A percentile compares a stretch with the other conserved stretches of the same genome.
Conservation (phyloP, 2,329 filamentous ascomycete species). For the Blumeria hordei region DNA sequence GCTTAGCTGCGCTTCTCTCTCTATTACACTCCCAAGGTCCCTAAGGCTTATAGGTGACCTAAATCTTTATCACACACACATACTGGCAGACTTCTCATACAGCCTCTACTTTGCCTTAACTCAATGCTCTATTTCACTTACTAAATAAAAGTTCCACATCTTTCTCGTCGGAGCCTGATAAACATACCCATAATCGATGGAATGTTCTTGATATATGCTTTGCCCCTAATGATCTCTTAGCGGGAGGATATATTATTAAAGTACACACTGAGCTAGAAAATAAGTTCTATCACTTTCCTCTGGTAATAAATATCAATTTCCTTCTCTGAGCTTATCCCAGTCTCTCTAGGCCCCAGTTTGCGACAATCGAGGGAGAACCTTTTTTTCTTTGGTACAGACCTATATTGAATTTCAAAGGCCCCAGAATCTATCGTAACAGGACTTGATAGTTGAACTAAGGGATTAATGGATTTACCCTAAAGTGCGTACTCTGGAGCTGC, state of each 20-base stretch:
- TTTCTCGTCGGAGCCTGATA: background rate
- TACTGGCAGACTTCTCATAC: no score
- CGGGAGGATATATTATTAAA: background rate
- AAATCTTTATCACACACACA: no score
- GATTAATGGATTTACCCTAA: no score
- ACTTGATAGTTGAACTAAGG: no score
- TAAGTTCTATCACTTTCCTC: background rate
- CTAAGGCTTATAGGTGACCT: no score
- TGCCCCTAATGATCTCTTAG: background rate
- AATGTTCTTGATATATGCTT: background rate
- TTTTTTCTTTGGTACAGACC: background rate
- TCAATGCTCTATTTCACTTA: background rate
- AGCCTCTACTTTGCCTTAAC: no score
- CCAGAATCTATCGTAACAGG: no score
- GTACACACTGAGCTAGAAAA: background rate
- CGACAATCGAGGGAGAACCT: background rate
- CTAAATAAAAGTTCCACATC: background rate
- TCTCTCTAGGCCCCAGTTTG: background rate
- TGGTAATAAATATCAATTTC: background rate
- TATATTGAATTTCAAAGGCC: no score
- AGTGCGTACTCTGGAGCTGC: no score
- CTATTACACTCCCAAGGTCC: no score
- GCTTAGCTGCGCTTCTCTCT: background rate
- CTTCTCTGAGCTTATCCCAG: background rate
- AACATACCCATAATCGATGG: background rate